Percentiles rank a stretch among this genome's conserved stretches.
Evolutionary conservation across 345 rosid species (phyloP).

Genomic region (Eucalyptus pumila): DNA sequence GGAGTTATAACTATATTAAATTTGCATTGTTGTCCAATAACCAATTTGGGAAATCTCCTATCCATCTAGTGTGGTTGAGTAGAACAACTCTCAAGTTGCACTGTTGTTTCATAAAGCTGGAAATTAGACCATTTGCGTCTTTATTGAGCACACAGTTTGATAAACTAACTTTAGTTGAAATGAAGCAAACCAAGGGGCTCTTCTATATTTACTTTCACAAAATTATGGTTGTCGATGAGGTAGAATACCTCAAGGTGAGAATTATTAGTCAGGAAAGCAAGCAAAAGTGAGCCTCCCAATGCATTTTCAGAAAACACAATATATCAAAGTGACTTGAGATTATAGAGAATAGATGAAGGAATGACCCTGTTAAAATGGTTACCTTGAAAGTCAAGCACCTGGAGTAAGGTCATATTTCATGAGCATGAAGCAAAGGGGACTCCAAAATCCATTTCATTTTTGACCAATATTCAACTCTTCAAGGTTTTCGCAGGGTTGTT

Average conservation of each 20-base stretch:
- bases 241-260: neutral
- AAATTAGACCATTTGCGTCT: neutral
- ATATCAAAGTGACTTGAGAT: neutral
- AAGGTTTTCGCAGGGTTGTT: neutral
- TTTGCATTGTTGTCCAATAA: too few relatives aligned
- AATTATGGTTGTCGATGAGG: neutral
- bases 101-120: constrained; percentile 1
- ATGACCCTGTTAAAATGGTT: neutral
- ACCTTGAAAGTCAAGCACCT: neutral
- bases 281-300: neutral
- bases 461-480: neutral
- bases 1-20: too few relatives aligned
- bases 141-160: neutral
- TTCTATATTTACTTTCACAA: neutral
- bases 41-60: too few relatives aligned
- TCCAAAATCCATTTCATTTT: neutral
- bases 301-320: neutral
- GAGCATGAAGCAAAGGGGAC: neutral
- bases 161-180: neutral
- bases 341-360: neutral
- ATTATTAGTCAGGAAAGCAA: neutral
- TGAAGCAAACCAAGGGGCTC: neutral
- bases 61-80: neutral
- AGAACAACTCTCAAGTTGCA: neutral
- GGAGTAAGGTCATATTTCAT: neutral